Conservation (phyloP, 768 basidiomycete species). For the Terana coerulea region DNA sequence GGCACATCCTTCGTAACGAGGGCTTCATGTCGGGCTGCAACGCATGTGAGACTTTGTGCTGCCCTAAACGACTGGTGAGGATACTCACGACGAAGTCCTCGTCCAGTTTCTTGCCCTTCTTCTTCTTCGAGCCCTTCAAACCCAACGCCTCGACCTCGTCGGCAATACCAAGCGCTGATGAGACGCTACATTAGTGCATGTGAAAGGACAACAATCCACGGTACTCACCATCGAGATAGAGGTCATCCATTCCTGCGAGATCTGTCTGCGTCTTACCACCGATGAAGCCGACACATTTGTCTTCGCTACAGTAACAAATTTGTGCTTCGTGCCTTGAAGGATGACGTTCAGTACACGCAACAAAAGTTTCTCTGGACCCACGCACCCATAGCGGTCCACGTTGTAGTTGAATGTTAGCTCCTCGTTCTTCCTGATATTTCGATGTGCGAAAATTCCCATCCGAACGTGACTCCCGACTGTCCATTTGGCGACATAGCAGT, state of each 20-base stretch:
- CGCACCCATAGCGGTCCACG: constrained; percentile 97
- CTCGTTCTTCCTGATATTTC: constrained; percentile 70
- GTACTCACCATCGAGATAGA: constrained; percentile 81
- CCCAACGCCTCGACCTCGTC: constrained; percentile 83
- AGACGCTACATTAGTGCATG: background rate
- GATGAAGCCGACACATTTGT: constrained; percentile 92
- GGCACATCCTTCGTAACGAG: constrained; percentile 78
- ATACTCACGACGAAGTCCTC: constrained; percentile 82
- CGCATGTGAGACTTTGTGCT: constrained; percentile 2
- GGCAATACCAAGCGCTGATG: constrained; percentile 83
- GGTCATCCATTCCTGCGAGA: constrained; percentile 88
- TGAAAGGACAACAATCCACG: background rate
- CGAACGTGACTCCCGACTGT: constrained; percentile 84
- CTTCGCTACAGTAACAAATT: constrained; percentile 90
- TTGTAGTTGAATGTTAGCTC: constrained; percentile 99
- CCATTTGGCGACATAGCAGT: constrained; percentile 99
- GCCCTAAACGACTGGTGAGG: background rate
- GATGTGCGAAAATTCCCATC: constrained; percentile 98
- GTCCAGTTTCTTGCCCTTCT: constrained; percentile 88
- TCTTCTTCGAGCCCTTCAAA: constrained; percentile 86
- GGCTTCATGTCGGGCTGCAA: constrained; percentile 73
- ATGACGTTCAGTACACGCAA: background rate
- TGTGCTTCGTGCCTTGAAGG: constrained; percentile 88
- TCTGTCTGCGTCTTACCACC: constrained; percentile 99
- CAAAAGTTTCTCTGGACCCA: constrained; percentile 6